Conservation (phyloP, 2,329 filamentous ascomycete species). For the Sclerotinia minor region DNA sequence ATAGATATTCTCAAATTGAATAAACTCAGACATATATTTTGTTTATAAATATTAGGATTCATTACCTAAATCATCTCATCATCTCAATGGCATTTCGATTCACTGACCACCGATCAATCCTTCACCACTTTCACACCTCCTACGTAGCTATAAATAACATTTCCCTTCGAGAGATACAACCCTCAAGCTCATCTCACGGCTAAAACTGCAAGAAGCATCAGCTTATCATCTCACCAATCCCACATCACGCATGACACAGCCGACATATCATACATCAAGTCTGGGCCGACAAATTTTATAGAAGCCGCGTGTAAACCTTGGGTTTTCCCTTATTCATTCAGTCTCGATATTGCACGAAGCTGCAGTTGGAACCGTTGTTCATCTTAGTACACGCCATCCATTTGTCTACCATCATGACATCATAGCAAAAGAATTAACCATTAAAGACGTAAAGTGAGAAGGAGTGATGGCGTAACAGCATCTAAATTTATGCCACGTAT, state of each 20-base stretch:
- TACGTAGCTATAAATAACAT: neutral
- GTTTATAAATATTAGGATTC: too few relatives aligned
- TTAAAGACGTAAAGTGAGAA: neutral
- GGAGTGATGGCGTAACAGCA: neutral
- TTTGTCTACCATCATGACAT: neutral
- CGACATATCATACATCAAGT: neutral
- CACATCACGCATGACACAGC: neutral
- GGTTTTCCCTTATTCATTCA: neutral
- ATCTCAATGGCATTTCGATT: neutral
- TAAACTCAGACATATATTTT: too few relatives aligned
- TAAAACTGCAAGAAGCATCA: neutral
- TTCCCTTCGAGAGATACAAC: neutral
- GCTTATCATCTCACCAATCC: neutral
- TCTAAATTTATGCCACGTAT: constrained; percentile 11
- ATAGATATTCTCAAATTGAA: neutral
- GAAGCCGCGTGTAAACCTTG: neutral
- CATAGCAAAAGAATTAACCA: neutral
- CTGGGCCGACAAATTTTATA: neutral
- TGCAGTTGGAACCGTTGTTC: neutral
- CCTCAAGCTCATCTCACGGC: neutral
- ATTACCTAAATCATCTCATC: too few relatives aligned
- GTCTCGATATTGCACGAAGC: neutral
- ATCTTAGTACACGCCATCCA: neutral
- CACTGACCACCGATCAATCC: neutral
- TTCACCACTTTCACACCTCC: neutral